Percentiles rank a stretch among this genome's conserved stretches.
These are phyloP conservation scores for Plasmodium cynomolgi DNA, from an alignment of 169 alveolate genomes.

Conservation along the genomic window DNA sequence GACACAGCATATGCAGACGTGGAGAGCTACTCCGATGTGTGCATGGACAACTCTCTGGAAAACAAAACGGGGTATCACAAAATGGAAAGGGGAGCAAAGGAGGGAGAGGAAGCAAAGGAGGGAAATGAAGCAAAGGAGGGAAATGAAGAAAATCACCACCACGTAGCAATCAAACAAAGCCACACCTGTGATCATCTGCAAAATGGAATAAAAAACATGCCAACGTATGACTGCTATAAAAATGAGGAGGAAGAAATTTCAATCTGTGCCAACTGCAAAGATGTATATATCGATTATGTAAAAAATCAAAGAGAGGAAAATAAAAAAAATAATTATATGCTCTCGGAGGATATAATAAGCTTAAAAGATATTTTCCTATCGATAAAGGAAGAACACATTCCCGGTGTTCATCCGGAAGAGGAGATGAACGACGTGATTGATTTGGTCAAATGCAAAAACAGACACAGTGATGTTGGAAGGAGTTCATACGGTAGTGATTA, in stretches of 20 bases:
- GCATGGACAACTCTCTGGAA: background rate
- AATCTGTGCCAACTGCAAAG: background rate
- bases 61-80: background rate
- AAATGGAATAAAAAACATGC: background rate
- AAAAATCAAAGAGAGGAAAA: background rate
- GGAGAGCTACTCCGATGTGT: background rate
- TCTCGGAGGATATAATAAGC: background rate
- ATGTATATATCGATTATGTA: background rate
- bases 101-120: no score
- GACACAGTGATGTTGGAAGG: background rate
- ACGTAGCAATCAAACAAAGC: background rate
- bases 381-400: background rate
- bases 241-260: background rate
- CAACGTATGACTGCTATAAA: background rate
- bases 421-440: background rate
- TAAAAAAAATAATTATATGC: background rate
- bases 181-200: background rate
- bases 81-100: background rate
- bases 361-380: background rate
- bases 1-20: background rate
- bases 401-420: background rate
- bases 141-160: background rate
- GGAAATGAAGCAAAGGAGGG: background rate
- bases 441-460: background rate
- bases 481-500: background rate